Evolutionary conservation across 179 eudicot species (phyloP).

Genomic region (Gypsophila paniculata): DNA sequence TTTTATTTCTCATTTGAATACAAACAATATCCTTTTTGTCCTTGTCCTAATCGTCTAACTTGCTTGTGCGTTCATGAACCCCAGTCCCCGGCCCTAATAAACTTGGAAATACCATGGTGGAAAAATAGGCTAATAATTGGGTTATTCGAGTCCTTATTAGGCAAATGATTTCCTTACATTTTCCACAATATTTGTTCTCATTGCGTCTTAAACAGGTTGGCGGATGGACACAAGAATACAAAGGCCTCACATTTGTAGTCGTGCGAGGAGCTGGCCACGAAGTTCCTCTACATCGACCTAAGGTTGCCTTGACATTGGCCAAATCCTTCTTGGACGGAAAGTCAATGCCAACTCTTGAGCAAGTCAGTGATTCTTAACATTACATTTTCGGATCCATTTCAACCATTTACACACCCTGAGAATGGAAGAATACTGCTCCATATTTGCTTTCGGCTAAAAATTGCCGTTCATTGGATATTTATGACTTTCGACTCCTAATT

Average conservation of each 20-base stretch:
- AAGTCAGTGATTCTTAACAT: constrained; percentile 39
- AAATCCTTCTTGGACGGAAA: constrained; percentile 62
- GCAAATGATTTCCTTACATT: neutral
- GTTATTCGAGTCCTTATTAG: neutral
- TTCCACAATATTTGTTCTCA: constrained; percentile 3
- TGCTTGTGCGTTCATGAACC: neutral
- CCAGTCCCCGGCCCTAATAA: neutral
- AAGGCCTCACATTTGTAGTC: constrained; percentile 44
- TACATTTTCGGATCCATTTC: neutral
- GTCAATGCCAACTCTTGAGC: constrained; percentile 61
- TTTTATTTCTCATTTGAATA: too few species aligned
- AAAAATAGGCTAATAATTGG: neutral
- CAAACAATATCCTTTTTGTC: too few species aligned
- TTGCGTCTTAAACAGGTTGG: constrained; percentile 30
- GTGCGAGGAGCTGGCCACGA: constrained; percentile 53
- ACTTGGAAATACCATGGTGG: neutral
- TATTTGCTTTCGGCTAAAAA: constrained; percentile 4
- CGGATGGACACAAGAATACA: constrained; percentile 49
- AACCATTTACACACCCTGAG: neutral
- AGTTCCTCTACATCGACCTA: constrained; percentile 67
- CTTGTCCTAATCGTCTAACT: neutral
- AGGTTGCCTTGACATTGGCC: constrained; percentile 63
- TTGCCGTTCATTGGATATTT: neutral
- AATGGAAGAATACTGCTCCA: neutral
- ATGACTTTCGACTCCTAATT: neutral